A percentile compares a stretch with the other conserved stretches of the same genome.
phyloP scores from a whole-genome alignment of 2,329 filamentous ascomycete species.

The Clarireedia paspali region DNA sequence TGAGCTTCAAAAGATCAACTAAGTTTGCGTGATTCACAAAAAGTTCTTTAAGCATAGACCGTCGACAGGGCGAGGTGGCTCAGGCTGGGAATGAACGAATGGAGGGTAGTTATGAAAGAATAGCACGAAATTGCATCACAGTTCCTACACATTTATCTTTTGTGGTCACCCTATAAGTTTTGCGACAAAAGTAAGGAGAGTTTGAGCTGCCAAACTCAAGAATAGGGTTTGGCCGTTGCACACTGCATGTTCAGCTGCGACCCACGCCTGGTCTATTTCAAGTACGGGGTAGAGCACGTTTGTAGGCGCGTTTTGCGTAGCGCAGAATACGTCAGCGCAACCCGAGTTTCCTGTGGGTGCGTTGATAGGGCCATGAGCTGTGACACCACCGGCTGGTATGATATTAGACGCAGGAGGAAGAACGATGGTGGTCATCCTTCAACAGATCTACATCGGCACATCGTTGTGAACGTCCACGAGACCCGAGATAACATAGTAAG shows the following conservation, averaged over 20 bases:
- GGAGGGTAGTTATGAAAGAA: constrained; percentile 1
- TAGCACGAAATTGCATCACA: neutral
- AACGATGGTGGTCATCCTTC: neutral
- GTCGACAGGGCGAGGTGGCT: constrained; percentile 11
- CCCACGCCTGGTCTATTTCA: neutral
- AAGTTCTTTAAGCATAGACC: constrained; percentile 13
- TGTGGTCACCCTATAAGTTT: neutral
- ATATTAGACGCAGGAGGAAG: neutral
- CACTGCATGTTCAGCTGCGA: neutral
- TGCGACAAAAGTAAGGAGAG: neutral
- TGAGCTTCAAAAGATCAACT: constrained; percentile 57
- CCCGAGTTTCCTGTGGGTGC: no score
- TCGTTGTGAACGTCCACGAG: no score
- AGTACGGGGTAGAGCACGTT: neutral
- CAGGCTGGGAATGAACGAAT: constrained; percentile 10
- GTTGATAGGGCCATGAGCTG: no score
- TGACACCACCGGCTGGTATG: no score
- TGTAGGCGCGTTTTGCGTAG: neutral
- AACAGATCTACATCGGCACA: neutral
- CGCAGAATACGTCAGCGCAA: no score
- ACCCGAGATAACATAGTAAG: no score
- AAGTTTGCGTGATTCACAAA: constrained; percentile 18
- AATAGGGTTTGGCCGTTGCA: neutral
- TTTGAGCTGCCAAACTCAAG: neutral
- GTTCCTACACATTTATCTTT: neutral